Percentiles rank a stretch among this genome's conserved stretches.
Conservation (phyloP, 1,284 basidiomycete genomes). For the Ustilago loliicola region DNA sequence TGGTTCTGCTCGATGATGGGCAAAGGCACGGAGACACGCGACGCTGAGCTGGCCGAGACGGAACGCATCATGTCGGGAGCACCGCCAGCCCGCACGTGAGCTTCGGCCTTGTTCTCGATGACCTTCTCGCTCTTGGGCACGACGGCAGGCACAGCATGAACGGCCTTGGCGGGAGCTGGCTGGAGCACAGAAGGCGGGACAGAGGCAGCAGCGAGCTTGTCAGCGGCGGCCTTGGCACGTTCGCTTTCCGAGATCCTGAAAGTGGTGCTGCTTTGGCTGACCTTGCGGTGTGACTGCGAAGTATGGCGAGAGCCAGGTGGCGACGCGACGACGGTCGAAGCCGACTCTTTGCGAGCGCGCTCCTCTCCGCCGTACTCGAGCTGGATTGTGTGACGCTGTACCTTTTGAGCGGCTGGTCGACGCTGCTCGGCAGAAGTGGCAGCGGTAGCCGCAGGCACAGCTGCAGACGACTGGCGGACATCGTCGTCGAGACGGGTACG, state of each 20-base stretch:
- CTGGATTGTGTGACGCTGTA: constrained; percentile 66
- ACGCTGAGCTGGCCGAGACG: constrained; percentile 38
- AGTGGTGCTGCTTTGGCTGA: constrained; percentile 38
- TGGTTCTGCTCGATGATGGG: constrained; percentile 40
- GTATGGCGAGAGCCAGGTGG: constrained; percentile 33
- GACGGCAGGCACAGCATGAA: constrained; percentile 22
- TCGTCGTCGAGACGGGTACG: constrained; percentile 50
- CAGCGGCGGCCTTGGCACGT: constrained; percentile 33
- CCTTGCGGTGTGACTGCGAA: constrained; percentile 35
- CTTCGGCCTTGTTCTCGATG: constrained; percentile 23
- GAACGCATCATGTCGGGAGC: constrained; percentile 45
- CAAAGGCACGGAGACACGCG: constrained; percentile 43
- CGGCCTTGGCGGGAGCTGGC: constrained; percentile 20
- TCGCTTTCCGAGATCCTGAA: constrained; percentile 27
- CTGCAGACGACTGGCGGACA: not conserved
- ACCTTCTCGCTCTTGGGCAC: constrained; percentile 41
- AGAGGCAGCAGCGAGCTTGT: constrained; percentile 46
- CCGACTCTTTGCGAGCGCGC: constrained; percentile 36
- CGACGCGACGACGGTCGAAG: constrained; percentile 15
- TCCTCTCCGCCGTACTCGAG: constrained; percentile 61
- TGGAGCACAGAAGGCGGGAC: constrained; percentile 40
- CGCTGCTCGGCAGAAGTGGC: constrained; percentile 23
- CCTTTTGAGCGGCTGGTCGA: constrained; percentile 53
- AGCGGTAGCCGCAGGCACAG: constrained; percentile 7
- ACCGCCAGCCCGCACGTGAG: not conserved